Conservation (phyloP, 225 moss, liverwort and hornwort species). For the Takakia lepidozioides region DNA sequence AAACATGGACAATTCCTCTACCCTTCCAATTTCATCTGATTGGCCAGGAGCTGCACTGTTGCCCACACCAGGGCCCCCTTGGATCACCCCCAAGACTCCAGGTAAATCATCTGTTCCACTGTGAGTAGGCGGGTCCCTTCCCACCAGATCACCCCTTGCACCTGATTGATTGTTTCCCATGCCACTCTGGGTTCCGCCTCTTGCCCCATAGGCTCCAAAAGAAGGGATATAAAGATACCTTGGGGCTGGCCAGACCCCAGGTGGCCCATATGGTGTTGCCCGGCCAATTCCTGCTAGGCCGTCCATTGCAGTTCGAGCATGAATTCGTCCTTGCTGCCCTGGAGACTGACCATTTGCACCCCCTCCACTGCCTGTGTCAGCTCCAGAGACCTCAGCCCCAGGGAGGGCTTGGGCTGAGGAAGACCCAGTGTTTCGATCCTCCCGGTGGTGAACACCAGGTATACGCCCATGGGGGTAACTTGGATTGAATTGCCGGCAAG, state of each 20-base stretch:
- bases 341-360: constrained; percentile 18
- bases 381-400: constrained; percentile 23
- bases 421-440: constrained; percentile 25
- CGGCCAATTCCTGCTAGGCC: constrained; percentile 48
- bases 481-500: constrained; percentile 37
- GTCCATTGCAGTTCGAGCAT: constrained; percentile 38
- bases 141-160: constrained; percentile 21
- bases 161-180: constrained; percentile 26
- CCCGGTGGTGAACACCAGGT: constrained; percentile 27
- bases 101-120: constrained; percentile 24
- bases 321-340: constrained; percentile 33
- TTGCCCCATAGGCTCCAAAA: constrained; percentile 38
- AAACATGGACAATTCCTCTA: constrained; percentile 13
- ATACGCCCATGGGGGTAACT: constrained; percentile 39
- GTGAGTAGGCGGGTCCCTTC: constrained; percentile 22
- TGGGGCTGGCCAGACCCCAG: constrained; percentile 46
- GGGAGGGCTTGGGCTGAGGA: too few relatives aligned
- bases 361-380: constrained; percentile 2
- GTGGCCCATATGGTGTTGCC: constrained; percentile 35
- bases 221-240: constrained; percentile 40
- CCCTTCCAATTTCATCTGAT: constrained; percentile 9
- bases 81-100: constrained; percentile 14
- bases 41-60: constrained; percentile 14
- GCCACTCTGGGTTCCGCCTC: constrained; percentile 22
- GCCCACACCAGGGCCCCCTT: constrained; percentile 25